Evolutionary conservation across 2,329 filamentous ascomycete genomes (phyloP), one percentile per base, ranked within the genome.

Genomic region (Shiraia bambusicola): DNA sequence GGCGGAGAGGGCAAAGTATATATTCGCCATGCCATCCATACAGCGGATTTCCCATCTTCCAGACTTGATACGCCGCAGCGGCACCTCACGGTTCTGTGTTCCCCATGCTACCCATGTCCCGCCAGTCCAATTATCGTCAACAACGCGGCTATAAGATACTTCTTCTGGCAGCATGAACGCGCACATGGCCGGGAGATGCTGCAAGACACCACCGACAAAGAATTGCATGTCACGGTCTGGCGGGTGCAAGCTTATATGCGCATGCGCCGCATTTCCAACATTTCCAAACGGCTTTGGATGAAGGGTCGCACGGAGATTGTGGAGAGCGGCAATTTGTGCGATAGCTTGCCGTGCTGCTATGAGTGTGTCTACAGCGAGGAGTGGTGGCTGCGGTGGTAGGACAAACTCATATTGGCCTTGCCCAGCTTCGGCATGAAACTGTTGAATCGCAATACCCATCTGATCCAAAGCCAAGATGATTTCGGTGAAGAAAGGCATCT

Each of bases 51-150:
- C 88, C 85, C 87, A 94, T 58, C 88, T 84, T 14, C 80, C 82
- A 2, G 66, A 71, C 3, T 72, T 71, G 34, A 89, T 78, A 61
- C 85, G 83, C 10, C 88, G 79, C 8, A 94, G 72, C 0, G 88
- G 84, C 4, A 81, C 76, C 70, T 92, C 87, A 13, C 86, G 81
- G 65, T 93, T 93, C 68, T 93, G 83, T 4, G 82, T 86, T 10
- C 88, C 88, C 88, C 87, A 94, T 0, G 84, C 72, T 0, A 91
- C 79, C 83, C 84, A 91, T 6, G 82, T 79, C 0, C 87, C 87
- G n/a, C 87, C 87, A 0, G 86, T 79, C 88, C 87, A 93, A 11
- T 42, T 73, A n/a, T 87, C 79, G 38, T 89, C 83, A 1, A 71
- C 67, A 9, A 87, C 75, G 4, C 88, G 79, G 26, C 79, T 78